phyloP scores from a whole-genome alignment of 2,329 filamentous ascomycete species.

The Botrytis hyacinthi region DNA sequence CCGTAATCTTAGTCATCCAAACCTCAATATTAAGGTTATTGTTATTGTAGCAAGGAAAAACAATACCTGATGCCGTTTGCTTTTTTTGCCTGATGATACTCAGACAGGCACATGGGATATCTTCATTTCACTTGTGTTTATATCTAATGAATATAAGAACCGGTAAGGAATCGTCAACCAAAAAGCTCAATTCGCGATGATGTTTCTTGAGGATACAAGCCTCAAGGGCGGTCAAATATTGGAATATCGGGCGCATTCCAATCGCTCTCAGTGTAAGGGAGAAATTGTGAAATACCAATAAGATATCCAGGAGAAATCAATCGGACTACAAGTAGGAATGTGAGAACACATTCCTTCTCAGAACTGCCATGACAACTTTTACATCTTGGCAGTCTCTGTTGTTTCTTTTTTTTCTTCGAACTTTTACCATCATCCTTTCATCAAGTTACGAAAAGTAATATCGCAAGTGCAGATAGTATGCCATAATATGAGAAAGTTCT shows the following conservation, averaged over 20 bases:
- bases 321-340: not conserved
- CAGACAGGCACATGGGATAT: not conserved
- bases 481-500: not conserved
- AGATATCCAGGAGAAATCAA: not conserved
- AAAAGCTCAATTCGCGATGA: too few species aligned
- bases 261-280: not conserved
- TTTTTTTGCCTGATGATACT: too few species aligned
- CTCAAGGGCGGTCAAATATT: not conserved
- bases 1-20: not conserved
- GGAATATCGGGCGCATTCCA: not conserved
- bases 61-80: not conserved
- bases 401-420: not conserved
- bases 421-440: not conserved
- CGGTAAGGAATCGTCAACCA: not conserved
- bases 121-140: not conserved
- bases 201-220: not conserved
- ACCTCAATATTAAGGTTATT: too few species aligned
- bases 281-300: constrained; percentile 4
- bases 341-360: not conserved
- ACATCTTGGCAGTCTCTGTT: not conserved
- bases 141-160: not conserved
- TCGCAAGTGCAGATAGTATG: constrained; percentile 13
- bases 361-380: not conserved
- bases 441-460: not conserved
- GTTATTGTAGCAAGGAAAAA: not conserved